A percentile compares a stretch with the other conserved stretches of the same genome.
Conservation (phyloP, 73 alveolate species). For the Paraurostyla sp. region DNA sequence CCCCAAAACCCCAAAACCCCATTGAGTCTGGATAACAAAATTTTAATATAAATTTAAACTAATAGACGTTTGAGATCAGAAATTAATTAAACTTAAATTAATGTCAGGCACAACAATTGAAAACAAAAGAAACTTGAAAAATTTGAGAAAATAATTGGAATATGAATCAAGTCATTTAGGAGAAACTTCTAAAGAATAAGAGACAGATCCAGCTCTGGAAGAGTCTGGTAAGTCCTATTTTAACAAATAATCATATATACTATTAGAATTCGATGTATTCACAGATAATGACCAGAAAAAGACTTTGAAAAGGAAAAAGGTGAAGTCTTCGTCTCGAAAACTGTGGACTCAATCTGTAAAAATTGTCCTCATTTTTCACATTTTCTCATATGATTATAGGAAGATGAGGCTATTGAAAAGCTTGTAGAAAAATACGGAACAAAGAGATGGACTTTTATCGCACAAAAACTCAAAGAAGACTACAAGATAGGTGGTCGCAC, state of each 20-base stretch:
- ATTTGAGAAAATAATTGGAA: no score
- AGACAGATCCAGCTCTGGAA: no score
- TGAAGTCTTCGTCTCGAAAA: not conserved
- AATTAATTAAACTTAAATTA: no score
- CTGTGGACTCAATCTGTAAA: not conserved
- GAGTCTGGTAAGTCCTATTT: not conserved
- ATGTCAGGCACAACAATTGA: no score
- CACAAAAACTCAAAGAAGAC: constrained; percentile 78
- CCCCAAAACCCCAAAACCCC: no score
- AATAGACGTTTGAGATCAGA: no score
- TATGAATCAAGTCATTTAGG: no score
- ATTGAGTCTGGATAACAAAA: no score
- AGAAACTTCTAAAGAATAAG: no score
- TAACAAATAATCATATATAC: not conserved
- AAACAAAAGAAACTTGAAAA: no score
- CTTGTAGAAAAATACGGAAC: constrained; percentile 84
- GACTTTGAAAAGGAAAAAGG: not conserved
- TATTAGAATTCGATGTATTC: not conserved
- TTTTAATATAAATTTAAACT: no score
- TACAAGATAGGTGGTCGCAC: constrained; percentile 81
- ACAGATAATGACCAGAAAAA: not conserved
- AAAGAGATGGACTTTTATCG: constrained; percentile 89
- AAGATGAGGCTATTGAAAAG: constrained; percentile 84
- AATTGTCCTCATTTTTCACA: no score
- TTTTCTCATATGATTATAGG: constrained; percentile 55